Evolutionary conservation across 2,329 filamentous ascomycete species (phyloP), one percentile per base, ranked within the genome.

Genomic region (Coniochaeta sp.): DNA sequence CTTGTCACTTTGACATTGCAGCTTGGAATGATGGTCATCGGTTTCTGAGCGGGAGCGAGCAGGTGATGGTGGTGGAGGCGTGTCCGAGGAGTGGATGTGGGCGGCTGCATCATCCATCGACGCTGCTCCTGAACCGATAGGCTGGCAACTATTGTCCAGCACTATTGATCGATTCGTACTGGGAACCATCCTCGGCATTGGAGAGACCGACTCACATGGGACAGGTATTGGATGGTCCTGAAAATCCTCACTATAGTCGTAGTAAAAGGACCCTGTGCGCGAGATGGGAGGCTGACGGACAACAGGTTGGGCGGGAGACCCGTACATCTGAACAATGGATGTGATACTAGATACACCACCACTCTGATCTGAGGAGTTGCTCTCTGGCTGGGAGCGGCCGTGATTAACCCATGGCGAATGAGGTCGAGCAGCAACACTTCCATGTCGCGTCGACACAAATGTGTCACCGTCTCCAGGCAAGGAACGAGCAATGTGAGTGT

Each of bases 241-340:
- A 58, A 82, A 82, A 3, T 75, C 77, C 63, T 83, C 81, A 19
- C 74, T 78, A 65, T 83, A 83, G 65, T 83, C 81, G 62, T 83
- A 82, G 65, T 81, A 83, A 42, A 77, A 73, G 50, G 77, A 72
- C 61, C 73, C 66, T 38, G 65, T 60, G 54, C 70, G 64, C 59
- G 69, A 30, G 60, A 61, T 58, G 60, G 63, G 42, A 62, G 63
- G 56, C 24, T 65, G 60, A 60, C 66, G 57, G 52, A 60, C n/a
- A 26, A 38, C 55, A 28, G 47, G 22, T 14, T 32, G 66, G 61
- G 4, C 65, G 68, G 36, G 64, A 64, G 22, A 69, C 47, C 68
- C 71, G 58, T 82, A 81, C 74, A 80, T 78, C 60, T 81, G 77
- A 12, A 79, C 74, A 58, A 80, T 76, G 1, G 81, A 82, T 17